phyloP scores from a whole-genome alignment of 345 rosid species.

The Ceriops zippeliana region DNA sequence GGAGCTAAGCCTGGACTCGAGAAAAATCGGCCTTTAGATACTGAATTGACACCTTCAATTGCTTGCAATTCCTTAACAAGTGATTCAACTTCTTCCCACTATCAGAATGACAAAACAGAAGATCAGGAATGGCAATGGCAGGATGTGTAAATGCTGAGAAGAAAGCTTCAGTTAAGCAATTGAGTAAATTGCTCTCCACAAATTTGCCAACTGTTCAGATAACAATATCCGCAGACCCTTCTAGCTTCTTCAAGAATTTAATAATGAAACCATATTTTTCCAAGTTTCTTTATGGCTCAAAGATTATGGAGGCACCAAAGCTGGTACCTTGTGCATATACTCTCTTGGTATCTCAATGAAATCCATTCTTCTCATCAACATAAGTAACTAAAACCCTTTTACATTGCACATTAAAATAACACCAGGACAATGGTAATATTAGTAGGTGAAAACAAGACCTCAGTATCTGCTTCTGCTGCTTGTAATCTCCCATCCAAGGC shows the following conservation, averaged over 20 bases:
- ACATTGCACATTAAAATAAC: neutral
- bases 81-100: slow-evolving; percentile 95
- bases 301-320: too few species aligned
- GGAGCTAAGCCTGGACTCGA: slow-evolving; percentile 95
- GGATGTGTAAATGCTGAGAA: neutral
- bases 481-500: slow-evolving; percentile 56
- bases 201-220: too few species aligned
- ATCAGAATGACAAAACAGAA: slow-evolving; percentile 23
- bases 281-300: too few species aligned
- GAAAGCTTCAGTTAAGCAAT: neutral
- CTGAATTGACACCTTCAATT: slow-evolving; percentile 72
- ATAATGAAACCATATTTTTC: too few species aligned
- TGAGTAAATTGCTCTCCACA: too few species aligned
- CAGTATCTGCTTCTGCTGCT: slow-evolving; percentile 64
- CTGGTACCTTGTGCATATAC: neutral
- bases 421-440: slow-evolving; percentile 5
- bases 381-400: neutral
- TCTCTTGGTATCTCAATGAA: neutral
- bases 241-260: too few species aligned
- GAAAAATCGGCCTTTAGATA: slow-evolving; percentile 83
- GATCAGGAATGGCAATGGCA: slow-evolving; percentile 9
- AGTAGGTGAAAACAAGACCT: slow-evolving; percentile 43
- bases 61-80: slow-evolving; percentile 70
- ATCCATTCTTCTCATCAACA: neutral
- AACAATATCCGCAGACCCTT: too few species aligned